phyloP scores from a whole-genome alignment of 306 rosid species.

The Prunus davidiana region DNA sequence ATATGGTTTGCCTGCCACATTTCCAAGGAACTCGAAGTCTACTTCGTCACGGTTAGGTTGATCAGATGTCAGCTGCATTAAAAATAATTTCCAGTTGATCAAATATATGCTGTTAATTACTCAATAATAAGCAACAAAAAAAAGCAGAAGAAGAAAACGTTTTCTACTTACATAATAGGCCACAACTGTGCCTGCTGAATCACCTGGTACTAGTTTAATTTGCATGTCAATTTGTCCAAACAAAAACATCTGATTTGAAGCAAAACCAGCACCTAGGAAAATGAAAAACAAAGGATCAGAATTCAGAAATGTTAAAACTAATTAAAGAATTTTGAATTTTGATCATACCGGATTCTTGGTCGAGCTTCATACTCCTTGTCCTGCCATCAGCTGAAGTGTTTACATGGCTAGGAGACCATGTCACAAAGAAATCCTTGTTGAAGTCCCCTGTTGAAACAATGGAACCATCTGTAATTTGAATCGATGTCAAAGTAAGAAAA shows the following conservation, averaged over 20 bases:
- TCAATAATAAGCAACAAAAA: not conserved
- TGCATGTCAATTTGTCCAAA: conserved; percentile 91
- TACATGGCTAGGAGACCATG: conserved; percentile 87
- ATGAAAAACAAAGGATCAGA: not conserved
- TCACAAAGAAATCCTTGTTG: conserved; percentile 79
- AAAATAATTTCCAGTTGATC: not conserved
- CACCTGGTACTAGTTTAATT: conserved; percentile 78
- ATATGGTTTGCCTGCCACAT: conserved; percentile 66
- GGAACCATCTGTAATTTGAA: conserved; percentile 44
- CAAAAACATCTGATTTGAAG: conserved; percentile 80
- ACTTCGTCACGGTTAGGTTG: conserved; percentile 88
- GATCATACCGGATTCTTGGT: conserved; percentile 72
- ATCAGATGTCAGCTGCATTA: conserved; percentile 68
- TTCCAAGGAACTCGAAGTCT: conserved; percentile 90
- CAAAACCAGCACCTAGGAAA: conserved; percentile 68
- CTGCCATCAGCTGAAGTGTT: conserved; percentile 72
- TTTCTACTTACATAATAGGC: conserved; percentile 68
- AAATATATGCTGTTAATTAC: not conserved
- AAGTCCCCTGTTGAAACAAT: conserved; percentile 80
- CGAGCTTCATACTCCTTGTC: conserved; percentile 67
- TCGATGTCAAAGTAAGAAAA: conserved; percentile 31
- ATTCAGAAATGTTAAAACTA: not conserved
- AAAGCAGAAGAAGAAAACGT: not conserved
- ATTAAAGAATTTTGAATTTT: not conserved
- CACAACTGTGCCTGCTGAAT: conserved; percentile 90